Conservation (phyloP, 371 early-diverging fungal species). For the Apophysomyces elegans region DNA sequence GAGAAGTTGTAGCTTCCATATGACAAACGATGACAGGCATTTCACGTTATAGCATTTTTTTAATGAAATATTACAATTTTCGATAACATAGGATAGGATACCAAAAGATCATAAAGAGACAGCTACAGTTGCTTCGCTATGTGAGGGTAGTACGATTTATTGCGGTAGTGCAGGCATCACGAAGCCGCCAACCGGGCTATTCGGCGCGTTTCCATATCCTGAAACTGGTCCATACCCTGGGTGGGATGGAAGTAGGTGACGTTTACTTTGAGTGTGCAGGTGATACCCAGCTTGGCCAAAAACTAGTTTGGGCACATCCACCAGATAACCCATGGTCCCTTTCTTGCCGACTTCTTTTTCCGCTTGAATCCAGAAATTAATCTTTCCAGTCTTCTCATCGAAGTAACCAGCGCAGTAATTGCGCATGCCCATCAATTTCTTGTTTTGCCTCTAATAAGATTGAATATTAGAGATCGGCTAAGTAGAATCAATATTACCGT, state of each 20-base stretch:
- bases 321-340: constrained; percentile 39
- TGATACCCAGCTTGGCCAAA: constrained; percentile 32
- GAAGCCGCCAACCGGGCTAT: background rate
- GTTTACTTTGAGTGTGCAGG: constrained; percentile 9
- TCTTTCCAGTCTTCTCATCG: constrained; percentile 34
- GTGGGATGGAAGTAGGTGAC: background rate
- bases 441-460: constrained; percentile 23
- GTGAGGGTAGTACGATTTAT: background rate
- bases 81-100: no score
- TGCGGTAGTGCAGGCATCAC: constrained; percentile 4
- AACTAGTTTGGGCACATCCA: constrained; percentile 41
- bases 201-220: background rate
- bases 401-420: constrained; percentile 45
- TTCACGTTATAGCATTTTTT: no score
- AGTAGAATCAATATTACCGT: constrained; percentile 18
- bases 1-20: no score
- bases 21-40: no score
- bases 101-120: background rate
- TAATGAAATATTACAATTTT: no score
- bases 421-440: constrained; percentile 28
- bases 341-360: constrained; percentile 36
- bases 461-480: background rate
- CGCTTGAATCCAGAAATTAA: constrained; percentile 44
- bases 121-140: no score
- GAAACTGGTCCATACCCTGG: constrained; percentile 3